Evolutionary conservation across 495 filamentous ascomycete species (phyloP), one percentile per base, ranked within the genome.

Genomic region (Delitschia confertaspora): DNA sequence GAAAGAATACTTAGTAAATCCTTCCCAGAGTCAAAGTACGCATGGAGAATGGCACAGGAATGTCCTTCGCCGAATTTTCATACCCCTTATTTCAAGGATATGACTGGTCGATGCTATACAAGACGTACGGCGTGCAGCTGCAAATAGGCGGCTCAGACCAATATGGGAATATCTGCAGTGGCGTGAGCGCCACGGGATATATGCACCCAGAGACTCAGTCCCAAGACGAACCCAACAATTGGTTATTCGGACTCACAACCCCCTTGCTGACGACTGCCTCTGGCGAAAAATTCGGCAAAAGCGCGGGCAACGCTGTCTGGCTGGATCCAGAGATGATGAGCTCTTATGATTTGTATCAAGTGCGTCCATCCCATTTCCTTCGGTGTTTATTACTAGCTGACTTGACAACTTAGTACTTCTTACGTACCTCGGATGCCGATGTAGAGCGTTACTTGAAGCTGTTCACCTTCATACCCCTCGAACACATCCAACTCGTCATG

Each of bases 71-170:
- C 14, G 91, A 99, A 63, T 95, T 99, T 59, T 70, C 75, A 2
- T 99, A 99, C 52, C 91, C 93, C 10, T 60, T 96, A 17, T 72
- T 99, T 51, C 91, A 99, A 61, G 83, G 79, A n/a, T 96, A 88
- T 79, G 91, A 99, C 62, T 99, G 87, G 80, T 95, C 83, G 82
- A 62, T 78, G 40, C 68, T 96, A 64, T 88, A 82, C 56, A 58
- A 65, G 17, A 67, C 59, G 2, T 70, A 73, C 19, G 74, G 71
- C 25, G 69, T 83, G 6, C 80, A 83, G 53, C 72, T 91, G 52
- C 84, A 98, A 61, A 87, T 99, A 30, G 91, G 91, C 38, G 91
- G 91, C 31, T 82, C 86, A 20, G 91, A 99, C 60, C 91, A 99
- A 62, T 99, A 78, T 61, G 91, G 91, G 46, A 99, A 99, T 60